Evolutionary conservation across 495 filamentous ascomycete genomes (phyloP).

Genomic region (Neurospora tetrasperma): DNA sequence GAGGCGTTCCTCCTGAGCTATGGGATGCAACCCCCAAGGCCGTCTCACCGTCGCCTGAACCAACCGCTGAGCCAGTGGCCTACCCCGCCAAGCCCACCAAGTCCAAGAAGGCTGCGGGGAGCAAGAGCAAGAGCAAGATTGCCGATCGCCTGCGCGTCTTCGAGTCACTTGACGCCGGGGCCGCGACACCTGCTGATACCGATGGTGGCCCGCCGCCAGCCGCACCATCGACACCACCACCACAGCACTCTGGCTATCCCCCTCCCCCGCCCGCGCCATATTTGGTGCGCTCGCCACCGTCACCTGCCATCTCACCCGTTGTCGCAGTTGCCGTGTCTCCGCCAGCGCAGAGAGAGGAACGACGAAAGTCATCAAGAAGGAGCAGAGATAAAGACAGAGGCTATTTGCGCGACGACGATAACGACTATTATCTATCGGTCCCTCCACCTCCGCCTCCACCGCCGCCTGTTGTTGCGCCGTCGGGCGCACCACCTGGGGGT

Average conservation of each 20-base stretch:
- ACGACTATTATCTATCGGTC: slow-evolving; percentile 12
- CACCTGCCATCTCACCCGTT: background rate
- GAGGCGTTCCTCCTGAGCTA: slow-evolving; percentile 17
- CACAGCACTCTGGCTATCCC: background rate
- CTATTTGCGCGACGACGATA: background rate
- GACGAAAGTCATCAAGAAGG: slow-evolving; percentile 18
- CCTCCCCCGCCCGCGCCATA: background rate
- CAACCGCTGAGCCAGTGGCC: slow-evolving; percentile 2
- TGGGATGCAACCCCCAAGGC: slow-evolving; percentile 17
- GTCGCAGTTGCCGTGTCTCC: slow-evolving; percentile 6
- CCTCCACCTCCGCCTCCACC: slow-evolving; percentile 10
- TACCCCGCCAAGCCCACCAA: slow-evolving; percentile 24
- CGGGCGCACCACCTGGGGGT: slow-evolving; percentile 43
- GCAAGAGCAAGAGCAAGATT: slow-evolving; percentile 43
- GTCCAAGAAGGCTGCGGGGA: slow-evolving; percentile 32
- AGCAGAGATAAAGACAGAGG: slow-evolving; percentile 13
- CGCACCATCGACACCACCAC: slow-evolving; percentile 13
- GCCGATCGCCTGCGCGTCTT: slow-evolving; percentile 43
- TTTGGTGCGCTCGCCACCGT: background rate
- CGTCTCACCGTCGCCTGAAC: slow-evolving; percentile 24
- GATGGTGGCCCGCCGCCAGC: slow-evolving; percentile 9
- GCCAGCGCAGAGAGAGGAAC: slow-evolving; percentile 10
- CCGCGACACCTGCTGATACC: slow-evolving; percentile 1
- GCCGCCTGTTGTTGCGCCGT: background rate
- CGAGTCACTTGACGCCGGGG: slow-evolving; percentile 37